Base-by-base conservation (phyloP, 108 stramenopile species). In the Pseudonitzschia multistriata region DNA sequence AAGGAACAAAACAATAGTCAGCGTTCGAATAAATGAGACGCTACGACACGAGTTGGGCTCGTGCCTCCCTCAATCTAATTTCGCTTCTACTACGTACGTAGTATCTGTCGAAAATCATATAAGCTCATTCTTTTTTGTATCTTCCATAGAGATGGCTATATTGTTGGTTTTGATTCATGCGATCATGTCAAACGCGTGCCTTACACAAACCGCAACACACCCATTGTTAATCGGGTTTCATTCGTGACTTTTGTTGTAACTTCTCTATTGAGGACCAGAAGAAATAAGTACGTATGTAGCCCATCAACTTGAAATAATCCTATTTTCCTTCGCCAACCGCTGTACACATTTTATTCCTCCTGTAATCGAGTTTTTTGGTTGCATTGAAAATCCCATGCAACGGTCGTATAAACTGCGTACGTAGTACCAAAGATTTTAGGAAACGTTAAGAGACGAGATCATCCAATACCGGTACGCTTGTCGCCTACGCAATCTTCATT, bases 371-470 rank as follows among this genome's bases (percentile, higher is more conserved):
- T n/a, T n/a, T n/a, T n/a, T n/a, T 3, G 42, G 54, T 55, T 55
- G 54, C 54, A 55, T 55, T 21, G 6, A 55, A 55, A 55, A 45
- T 55, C 54, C 29, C n/a, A 55, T 27, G 54, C 54, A 55, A 55
- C 22, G 29, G 29, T 14, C 4, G 15, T 14, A 55, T n/a, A 25
- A 27, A 27, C 27, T 55, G 14, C n/a, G 54, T 19, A 17, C 47
- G 19, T 19, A 14, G 0, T 17, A 48, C 47, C 27, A 14, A 3
- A 45, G 42, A 13, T 45, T 17, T 10, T 17, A 2, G 10, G 0
- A 55, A 55, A 55, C 54, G 22, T 30, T 13, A 55, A 3, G n/a
- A 10, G n/a, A 6, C 14, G 22, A 28, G 24, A 2, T 5, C 54
- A 0, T n/a, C n/a, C n/a, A n/a, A n/a, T n/a, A n/a, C n/a, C n/a